These are phyloP conservation scores for Sphaerobolus stellatus DNA, from an alignment of 1,284 basidiomycete species.

Conservation along the genomic window DNA sequence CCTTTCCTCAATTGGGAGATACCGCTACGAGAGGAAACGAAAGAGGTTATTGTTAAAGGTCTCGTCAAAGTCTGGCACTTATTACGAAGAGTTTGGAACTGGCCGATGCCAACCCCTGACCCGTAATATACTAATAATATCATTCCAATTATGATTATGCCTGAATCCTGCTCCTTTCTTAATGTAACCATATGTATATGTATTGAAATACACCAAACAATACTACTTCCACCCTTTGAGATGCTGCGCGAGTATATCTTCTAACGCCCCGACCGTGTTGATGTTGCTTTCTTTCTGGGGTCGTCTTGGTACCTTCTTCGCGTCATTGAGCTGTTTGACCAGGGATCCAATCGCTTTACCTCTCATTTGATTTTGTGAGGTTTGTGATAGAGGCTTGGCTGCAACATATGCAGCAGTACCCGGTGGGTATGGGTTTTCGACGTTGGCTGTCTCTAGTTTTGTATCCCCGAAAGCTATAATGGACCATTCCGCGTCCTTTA, in stretches of 20 bases:
- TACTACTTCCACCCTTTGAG: no score
- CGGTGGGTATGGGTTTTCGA: slow-evolving; percentile 8
- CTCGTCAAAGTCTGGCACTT: slow-evolving; percentile 6
- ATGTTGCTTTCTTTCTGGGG: neutral
- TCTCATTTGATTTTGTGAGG: neutral
- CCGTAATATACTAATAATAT: no score
- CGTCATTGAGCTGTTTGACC: neutral
- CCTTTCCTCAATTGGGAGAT: slow-evolving; percentile 1
- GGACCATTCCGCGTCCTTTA: neutral
- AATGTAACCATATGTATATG: no score
- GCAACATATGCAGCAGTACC: slow-evolving; percentile 4
- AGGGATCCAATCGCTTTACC: neutral
- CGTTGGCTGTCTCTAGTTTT: neutral
- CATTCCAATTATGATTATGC: no score
- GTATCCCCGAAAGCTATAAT: neutral
- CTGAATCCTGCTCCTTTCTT: no score
- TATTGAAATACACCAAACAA: no score
- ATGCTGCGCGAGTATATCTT: no score
- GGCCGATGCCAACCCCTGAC: no score
- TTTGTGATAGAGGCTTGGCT: no score
- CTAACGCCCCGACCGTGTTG: no score
- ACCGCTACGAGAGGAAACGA: slow-evolving; percentile 4
- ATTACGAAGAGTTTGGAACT: slow-evolving; percentile 8
- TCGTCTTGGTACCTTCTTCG: neutral
- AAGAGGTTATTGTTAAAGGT: slow-evolving; percentile 6